Evolutionary conservation across 176 grass and related monocot species (phyloP).

Genomic region (Puccinellia tenuiflora): DNA sequence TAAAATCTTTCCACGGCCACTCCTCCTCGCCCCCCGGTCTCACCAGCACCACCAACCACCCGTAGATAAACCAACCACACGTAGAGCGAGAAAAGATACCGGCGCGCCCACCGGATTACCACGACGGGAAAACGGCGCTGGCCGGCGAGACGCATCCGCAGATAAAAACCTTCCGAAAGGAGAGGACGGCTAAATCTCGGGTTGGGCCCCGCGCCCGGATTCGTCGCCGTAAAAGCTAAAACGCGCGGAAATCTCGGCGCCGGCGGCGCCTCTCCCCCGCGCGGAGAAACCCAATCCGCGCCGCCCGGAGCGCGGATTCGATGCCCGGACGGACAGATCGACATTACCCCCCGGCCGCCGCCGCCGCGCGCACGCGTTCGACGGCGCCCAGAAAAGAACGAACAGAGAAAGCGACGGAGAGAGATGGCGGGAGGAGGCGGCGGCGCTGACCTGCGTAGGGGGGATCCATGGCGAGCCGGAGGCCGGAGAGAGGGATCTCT

Average conservation of each 20-base stretch:
- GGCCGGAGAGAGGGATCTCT: constrained; percentile 6
- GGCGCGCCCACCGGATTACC: background rate
- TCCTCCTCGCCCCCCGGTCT: background rate
- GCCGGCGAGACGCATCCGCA: background rate
- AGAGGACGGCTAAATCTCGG: constrained; percentile 31
- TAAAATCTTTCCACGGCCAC: background rate
- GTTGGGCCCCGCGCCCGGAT: background rate
- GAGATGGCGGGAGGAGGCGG: background rate
- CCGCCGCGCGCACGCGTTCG: background rate
- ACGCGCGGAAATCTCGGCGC: background rate
- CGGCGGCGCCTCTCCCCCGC: background rate
- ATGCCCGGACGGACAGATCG: constrained; percentile 19
- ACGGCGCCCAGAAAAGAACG: background rate
- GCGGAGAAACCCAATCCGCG: background rate
- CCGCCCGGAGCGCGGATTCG: background rate
- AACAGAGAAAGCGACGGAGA: background rate
- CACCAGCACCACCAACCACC: background rate
- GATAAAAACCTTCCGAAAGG: background rate
- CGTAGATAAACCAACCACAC: background rate
- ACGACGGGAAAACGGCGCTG: background rate
- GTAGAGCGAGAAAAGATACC: background rate
- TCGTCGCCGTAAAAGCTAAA: background rate
- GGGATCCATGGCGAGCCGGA: constrained; percentile 41
- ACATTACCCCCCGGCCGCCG: background rate
- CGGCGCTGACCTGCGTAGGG: constrained; percentile 33